These are phyloP conservation scores for Xylaria intraflava DNA, from an alignment of 495 filamentous ascomycete genomes.

Conservation along the genomic window DNA sequence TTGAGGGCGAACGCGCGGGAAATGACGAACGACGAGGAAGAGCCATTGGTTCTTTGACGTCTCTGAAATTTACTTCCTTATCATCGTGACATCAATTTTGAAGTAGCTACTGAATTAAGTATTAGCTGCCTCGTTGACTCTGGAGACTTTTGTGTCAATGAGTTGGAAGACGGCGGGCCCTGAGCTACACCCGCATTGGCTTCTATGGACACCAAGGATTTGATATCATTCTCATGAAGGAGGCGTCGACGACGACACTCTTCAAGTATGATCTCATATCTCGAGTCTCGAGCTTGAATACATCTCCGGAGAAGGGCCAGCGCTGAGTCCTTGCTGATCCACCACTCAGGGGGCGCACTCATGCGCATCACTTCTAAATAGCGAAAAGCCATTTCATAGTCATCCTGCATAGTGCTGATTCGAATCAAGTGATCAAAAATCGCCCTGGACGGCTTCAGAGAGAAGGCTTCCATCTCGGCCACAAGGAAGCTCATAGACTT, in stretches of 20 bases:
- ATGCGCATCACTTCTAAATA: slow-evolving; percentile 51
- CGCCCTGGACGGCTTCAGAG: slow-evolving; percentile 49
- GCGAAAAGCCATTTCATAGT: slow-evolving; percentile 51
- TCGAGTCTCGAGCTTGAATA: slow-evolving; percentile 33
- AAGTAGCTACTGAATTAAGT: not conserved
- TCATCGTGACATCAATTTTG: not conserved
- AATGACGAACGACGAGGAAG: not conserved
- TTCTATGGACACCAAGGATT: not conserved
- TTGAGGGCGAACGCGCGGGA: not conserved
- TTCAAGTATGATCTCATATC: slow-evolving; percentile 37
- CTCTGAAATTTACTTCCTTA: not conserved
- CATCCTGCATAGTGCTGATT: slow-evolving; percentile 50
- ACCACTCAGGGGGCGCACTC: slow-evolving; percentile 17
- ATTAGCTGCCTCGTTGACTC: not conserved
- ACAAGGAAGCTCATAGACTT: slow-evolving; percentile 61
- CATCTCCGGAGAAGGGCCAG: slow-evolving; percentile 38
- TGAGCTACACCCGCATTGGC: not conserved
- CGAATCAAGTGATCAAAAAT: slow-evolving; percentile 67
- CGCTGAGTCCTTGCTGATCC: slow-evolving; percentile 34
- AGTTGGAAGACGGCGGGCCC: not conserved
- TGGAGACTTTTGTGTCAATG: not conserved
- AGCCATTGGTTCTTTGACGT: not conserved
- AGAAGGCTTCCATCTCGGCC: slow-evolving; percentile 63
- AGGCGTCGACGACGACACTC: slow-evolving; percentile 21
- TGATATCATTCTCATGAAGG: slow-evolving; percentile 4